Base-by-base conservation (phyloP, 2,329 filamentous ascomycete species). In the Paracorniculantispora psalliotae region DNA sequence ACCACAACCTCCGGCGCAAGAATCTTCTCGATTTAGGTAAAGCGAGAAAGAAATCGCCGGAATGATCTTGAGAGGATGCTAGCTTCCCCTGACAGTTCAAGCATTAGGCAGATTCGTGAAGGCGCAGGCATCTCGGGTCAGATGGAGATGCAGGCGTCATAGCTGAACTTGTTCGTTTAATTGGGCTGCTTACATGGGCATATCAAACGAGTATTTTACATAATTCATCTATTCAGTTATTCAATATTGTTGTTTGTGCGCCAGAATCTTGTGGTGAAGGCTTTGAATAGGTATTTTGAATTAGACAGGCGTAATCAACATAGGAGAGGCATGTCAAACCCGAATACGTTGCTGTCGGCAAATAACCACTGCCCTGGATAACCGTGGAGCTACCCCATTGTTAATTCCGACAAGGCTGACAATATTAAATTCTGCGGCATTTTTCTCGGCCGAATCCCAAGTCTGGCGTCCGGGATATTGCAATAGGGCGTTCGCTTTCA, bases 401-500 rank as follows among this genome's bases (percentile, higher is more conserved):
- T 30, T n/a, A 39, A 33, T 51, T 19, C 59, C 55, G 61, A 35
- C 60, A 61, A 33, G 10, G 25, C 25, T 33, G 4, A 17, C 3
- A 23, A 19, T 8, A 3, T 33, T 4, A n/a, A 3, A 19, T 25
- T 7, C 23, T 7, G n/a, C 51, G 37, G 51, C 25, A 15, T 21
- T n/a, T 10, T 33, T 30, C 51, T 33, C 39, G 51, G 51, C 9
- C 8, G 6, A 15, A 43, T 43, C 6, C 26, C 43, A 28, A 2
- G 7, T 41, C 28, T 53, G 23, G 23, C 23, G 21, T 28, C 10
- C 33, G 10, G 12, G 33, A 37, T 37, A 37, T 37, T 23, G 12
- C 13, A 9, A 23, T 46, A 26, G 15, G 12, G 30, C 30, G 4
- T 13, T 25, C 13, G 48, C 12, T 9, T 15, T 26, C 15, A 10